These are phyloP conservation scores for Trifolium fragiferum DNA, from an alignment of 306 rosid genomes.

Conservation along the genomic window DNA sequence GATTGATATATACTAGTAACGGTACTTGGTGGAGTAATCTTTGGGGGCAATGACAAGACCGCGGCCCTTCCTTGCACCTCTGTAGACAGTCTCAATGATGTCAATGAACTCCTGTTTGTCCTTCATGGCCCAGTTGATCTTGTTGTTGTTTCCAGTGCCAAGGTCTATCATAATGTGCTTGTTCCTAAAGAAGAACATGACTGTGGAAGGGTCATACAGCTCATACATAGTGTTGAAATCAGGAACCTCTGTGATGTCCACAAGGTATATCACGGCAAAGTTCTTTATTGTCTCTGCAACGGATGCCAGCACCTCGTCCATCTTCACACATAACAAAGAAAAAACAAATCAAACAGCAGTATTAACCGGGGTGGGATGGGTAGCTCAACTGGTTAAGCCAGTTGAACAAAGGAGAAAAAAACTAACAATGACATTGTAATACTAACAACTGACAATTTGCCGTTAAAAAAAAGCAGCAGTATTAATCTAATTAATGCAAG, in stretches of 20 bases:
- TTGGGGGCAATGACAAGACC: conserved; percentile 95
- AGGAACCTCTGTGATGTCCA: neutral
- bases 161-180: conserved; percentile 98
- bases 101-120: conserved; percentile 96
- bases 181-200: conserved; percentile 96
- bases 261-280: neutral
- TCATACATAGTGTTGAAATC: neutral
- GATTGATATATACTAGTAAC: neutral
- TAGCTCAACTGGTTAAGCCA: too few relatives aligned
- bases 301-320: conserved; percentile 92
- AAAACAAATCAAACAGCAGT: neutral
- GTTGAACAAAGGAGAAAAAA: too few relatives aligned
- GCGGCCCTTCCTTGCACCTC: conserved; percentile 92
- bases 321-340: conserved; percentile 47
- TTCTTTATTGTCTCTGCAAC: conserved; percentile 76
- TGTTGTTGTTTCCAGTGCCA: conserved; percentile 98
- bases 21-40: conserved; percentile 87
- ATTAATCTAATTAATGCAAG: neutral
- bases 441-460: too few relatives aligned
- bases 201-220: conserved; percentile 80
- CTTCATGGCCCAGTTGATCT: conserved; percentile 97
- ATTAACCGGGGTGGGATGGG: too few relatives aligned
- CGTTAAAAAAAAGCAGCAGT: too few relatives aligned
- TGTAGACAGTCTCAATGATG: conserved; percentile 80
- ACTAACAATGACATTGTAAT: too few relatives aligned